Conservation (phyloP, 2,329 filamentous ascomycete species). For the Penicillium capsulatum region DNA sequence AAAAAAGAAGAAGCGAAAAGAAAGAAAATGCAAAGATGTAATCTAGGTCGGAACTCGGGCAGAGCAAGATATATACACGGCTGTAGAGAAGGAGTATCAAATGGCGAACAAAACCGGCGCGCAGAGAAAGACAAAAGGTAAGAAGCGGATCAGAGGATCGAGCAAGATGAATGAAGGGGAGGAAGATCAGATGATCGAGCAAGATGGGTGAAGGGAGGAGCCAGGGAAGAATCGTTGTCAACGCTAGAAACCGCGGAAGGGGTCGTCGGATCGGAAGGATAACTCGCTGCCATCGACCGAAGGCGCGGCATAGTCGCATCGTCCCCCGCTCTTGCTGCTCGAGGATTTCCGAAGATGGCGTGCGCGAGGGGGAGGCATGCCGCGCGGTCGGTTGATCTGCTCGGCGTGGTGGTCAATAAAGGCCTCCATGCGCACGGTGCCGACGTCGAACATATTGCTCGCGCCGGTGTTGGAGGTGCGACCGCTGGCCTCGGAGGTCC, state of each 20-base stretch:
- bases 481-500: conserved; percentile 49
- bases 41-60: conserved; percentile 2
- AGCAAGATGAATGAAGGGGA: too few relatives aligned
- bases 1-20: background rate
- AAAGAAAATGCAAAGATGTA: conserved; percentile 5
- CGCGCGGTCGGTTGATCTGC: conserved; percentile 28
- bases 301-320: conserved; percentile 34
- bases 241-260: conserved; percentile 47
- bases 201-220: too few relatives aligned
- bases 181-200: background rate
- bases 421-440: conserved; percentile 93
- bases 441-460: conserved; percentile 75
- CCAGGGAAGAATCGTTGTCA: too few relatives aligned
- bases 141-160: background rate
- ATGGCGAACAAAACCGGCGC: conserved; percentile 3
- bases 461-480: conserved; percentile 43
- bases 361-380: conserved; percentile 11
- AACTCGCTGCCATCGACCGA: conserved; percentile 37
- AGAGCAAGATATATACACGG: background rate
- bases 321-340: conserved; percentile 32
- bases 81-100: conserved; percentile 2
- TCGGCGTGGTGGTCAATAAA: conserved; percentile 64
- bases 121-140: background rate
- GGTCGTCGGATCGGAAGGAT: conserved; percentile 44
- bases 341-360: conserved; percentile 30